Evolutionary conservation across 768 basidiomycete genomes (phyloP).

Genomic region (Lenzites betulinus): DNA sequence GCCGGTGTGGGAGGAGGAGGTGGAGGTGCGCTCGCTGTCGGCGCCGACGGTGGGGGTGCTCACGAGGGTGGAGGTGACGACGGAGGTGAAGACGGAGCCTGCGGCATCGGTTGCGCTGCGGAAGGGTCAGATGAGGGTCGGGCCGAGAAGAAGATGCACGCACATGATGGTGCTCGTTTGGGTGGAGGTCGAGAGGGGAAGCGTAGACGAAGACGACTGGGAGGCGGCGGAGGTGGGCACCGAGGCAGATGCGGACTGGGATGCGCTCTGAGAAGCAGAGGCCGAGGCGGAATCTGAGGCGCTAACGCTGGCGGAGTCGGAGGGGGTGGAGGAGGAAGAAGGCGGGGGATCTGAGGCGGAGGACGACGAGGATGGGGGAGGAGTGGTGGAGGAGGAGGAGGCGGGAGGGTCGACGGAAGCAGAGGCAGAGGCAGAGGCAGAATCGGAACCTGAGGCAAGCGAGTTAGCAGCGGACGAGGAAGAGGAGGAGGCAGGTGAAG

Average conservation of each 20-base stretch:
- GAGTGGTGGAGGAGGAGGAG: not conserved
- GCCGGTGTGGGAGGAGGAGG: slow-evolving; percentile 29
- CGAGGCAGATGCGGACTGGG: slow-evolving; percentile 4
- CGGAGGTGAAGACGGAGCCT: slow-evolving; percentile 24
- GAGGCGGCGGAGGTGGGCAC: not conserved
- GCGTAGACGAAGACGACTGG: not conserved
- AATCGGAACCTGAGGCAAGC: slow-evolving; percentile 8
- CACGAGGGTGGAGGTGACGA: slow-evolving; percentile 19
- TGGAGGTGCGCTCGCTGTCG: not conserved
- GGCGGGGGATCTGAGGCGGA: not conserved
- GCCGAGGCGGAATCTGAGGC: not conserved
- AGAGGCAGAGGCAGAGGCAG: not conserved
- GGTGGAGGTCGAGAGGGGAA: slow-evolving; percentile 6
- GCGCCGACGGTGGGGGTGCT: slow-evolving; percentile 17
- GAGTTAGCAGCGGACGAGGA: slow-evolving; percentile 3
- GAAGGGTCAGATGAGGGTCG: not conserved
- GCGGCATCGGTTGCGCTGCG: slow-evolving; percentile 24
- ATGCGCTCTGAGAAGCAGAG: too few relatives aligned
- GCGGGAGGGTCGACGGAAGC: slow-evolving; percentile 6
- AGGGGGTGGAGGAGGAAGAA: not conserved
- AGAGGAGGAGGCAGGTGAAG: slow-evolving; percentile 11
- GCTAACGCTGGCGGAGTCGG: not conserved
- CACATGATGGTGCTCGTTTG: slow-evolving; percentile 23
- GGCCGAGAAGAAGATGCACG: not conserved
- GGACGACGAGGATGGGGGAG: not conserved